Evolutionary conservation across 2,329 filamentous ascomycete species (phyloP).

Genomic region (Fusarium dlaminii): DNA sequence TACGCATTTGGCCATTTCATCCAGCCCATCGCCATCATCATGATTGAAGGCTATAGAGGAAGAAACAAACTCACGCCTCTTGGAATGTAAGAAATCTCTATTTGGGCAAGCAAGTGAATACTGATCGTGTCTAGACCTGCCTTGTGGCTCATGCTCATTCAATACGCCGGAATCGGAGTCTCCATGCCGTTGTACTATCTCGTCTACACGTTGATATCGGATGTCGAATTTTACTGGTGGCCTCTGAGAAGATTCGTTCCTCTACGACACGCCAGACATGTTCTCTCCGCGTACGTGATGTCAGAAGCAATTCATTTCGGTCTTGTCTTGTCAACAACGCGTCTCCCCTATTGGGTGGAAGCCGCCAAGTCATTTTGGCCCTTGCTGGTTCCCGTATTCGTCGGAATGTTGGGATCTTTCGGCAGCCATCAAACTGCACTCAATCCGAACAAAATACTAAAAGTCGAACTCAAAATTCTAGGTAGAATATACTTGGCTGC

Average conservation of each 20-base stretch:
- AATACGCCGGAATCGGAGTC: not conserved
- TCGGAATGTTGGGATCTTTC: not conserved
- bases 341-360: no score
- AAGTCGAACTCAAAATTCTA: not conserved
- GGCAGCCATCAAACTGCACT: no score
- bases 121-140: not conserved
- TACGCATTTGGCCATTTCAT: not conserved
- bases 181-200: not conserved
- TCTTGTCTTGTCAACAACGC: not conserved
- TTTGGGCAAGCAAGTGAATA: not conserved
- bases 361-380: not conserved
- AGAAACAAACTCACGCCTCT: not conserved
- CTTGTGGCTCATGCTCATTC: not conserved
- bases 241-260: not conserved
- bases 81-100: not conserved
- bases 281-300: not conserved
- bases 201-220: not conserved
- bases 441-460: rapidly evolving
- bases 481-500: not conserved
- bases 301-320: not conserved
- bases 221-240: not conserved
- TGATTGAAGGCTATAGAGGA: not conserved
- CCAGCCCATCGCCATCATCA: not conserved
- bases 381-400: not conserved
- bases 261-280: not conserved